Conservation (phyloP, 805 yeast genomes). For the Grigorovia humatica region DNA sequence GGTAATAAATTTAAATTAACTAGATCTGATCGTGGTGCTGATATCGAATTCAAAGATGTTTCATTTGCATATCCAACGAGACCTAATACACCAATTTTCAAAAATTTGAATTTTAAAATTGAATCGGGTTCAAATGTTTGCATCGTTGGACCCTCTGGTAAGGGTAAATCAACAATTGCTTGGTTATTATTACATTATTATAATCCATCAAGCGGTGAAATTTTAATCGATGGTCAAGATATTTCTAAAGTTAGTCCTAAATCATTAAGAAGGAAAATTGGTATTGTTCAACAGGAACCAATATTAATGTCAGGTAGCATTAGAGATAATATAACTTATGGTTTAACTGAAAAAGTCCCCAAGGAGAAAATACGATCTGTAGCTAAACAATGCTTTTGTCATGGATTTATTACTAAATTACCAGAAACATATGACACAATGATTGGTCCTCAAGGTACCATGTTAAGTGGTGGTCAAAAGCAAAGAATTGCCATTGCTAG, state of each 20-base stretch:
- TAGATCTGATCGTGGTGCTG: slow-evolving; percentile 20
- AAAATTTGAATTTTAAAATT: slow-evolving; percentile 39
- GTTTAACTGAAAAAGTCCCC: slow-evolving; percentile 54
- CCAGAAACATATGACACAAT: slow-evolving; percentile 57
- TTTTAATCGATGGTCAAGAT: slow-evolving; percentile 43
- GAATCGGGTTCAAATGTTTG: slow-evolving; percentile 53
- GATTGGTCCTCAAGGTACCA: slow-evolving; percentile 55
- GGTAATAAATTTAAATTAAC: slow-evolving; percentile 39
- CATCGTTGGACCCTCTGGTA: slow-evolving; percentile 79
- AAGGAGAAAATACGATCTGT: slow-evolving; percentile 37
- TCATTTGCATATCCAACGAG: slow-evolving; percentile 83
- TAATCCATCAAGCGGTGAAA: slow-evolving; percentile 35
- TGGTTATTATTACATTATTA: slow-evolving; percentile 50
- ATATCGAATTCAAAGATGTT: slow-evolving; percentile 57
- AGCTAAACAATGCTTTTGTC: slow-evolving; percentile 46
- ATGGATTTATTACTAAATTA: slow-evolving; percentile 47
- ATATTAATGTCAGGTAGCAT: slow-evolving; percentile 72
- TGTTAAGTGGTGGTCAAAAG: slow-evolving; percentile 86
- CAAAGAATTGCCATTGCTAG: slow-evolving; percentile 85
- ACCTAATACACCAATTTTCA: slow-evolving; percentile 49
- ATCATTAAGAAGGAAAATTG: slow-evolving; percentile 46
- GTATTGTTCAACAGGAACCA: slow-evolving; percentile 74
- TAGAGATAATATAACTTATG: slow-evolving; percentile 66
- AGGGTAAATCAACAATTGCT: slow-evolving; percentile 80
- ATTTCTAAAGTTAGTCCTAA: slow-evolving; percentile 39